Conservation (phyloP, 495 filamentous ascomycete genomes). For the Jackrogersella multiformis region DNA sequence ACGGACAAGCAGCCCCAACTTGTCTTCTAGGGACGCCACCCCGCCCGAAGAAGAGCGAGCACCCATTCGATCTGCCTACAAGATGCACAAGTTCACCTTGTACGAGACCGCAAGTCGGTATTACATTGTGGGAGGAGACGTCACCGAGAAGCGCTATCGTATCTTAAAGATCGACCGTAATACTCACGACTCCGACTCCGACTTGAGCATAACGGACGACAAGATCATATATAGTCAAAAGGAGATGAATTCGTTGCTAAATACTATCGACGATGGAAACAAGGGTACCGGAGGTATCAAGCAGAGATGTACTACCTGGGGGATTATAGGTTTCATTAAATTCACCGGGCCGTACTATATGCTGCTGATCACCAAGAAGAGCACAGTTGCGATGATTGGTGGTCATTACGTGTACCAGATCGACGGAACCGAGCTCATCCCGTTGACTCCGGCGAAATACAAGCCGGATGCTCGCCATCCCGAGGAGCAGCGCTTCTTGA, state of each 20-base stretch:
- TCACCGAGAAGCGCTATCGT: constrained; percentile 85
- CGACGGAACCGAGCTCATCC: constrained; percentile 92
- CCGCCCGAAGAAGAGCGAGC: constrained; percentile 62
- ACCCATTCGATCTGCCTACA: constrained; percentile 74
- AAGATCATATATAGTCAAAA: constrained; percentile 91
- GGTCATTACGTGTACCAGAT: constrained; percentile 96
- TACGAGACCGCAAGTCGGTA: constrained; percentile 94
- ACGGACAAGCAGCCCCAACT: constrained; percentile 66
- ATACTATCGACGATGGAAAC: constrained; percentile 96
- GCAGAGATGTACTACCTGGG: constrained; percentile 90
- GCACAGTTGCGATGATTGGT: constrained; percentile 93
- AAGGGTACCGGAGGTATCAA: constrained; percentile 90
- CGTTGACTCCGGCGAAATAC: constrained; percentile 76
- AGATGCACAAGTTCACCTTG: constrained; percentile 94
- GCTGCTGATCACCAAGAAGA: constrained; percentile 94
- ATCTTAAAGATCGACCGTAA: constrained; percentile 96
- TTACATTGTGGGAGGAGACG: constrained; percentile 92
- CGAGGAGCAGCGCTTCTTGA: constrained; percentile 88
- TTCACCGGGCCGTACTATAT: constrained; percentile 99
- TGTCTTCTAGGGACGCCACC: constrained; percentile 46
- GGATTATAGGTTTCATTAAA: constrained; percentile 90
- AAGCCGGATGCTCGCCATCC: constrained; percentile 80
- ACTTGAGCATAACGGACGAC: constrained; percentile 88
- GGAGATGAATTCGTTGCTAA: constrained; percentile 91
- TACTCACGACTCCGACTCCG: constrained; percentile 77